Conservation (phyloP, 306 rosid species). For the Trifolium fragiferum region DNA sequence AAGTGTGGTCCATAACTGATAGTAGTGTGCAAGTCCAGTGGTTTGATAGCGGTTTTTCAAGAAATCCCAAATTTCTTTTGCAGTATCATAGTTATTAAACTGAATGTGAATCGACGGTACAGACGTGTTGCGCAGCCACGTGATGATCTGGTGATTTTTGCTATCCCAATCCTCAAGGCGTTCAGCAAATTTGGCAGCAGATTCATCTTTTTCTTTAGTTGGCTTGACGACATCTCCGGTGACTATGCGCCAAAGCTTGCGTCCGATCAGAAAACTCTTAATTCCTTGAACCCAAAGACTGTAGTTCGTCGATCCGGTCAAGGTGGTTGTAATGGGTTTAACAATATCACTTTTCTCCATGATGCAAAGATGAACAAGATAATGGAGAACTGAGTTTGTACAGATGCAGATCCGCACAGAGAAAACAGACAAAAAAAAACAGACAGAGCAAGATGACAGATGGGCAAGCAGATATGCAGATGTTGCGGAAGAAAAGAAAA, state of each 20-base stretch:
- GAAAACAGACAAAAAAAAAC: no score
- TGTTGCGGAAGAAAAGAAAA: no score
- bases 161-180: neutral
- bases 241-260: neutral
- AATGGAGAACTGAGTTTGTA: neutral
- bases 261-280: neutral
- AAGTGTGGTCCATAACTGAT: slow-evolving; percentile 11
- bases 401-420: neutral
- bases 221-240: neutral
- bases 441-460: no score
- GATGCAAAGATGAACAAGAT: neutral
- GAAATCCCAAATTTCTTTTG: neutral
- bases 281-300: neutral
- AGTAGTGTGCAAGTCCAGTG: slow-evolving; percentile 16
- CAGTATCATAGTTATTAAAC: neutral
- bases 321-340: neutral
- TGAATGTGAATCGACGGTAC: neutral
- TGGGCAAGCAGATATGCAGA: no score
- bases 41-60: neutral
- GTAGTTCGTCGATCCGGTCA: neutral
- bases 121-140: neutral
- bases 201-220: neutral
- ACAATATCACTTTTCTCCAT: neutral
- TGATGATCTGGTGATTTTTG: neutral
- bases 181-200: neutral